These are phyloP conservation scores for Diutina rugosa DNA, from an alignment of 1,139 yeast species.

Conservation along the genomic window DNA sequence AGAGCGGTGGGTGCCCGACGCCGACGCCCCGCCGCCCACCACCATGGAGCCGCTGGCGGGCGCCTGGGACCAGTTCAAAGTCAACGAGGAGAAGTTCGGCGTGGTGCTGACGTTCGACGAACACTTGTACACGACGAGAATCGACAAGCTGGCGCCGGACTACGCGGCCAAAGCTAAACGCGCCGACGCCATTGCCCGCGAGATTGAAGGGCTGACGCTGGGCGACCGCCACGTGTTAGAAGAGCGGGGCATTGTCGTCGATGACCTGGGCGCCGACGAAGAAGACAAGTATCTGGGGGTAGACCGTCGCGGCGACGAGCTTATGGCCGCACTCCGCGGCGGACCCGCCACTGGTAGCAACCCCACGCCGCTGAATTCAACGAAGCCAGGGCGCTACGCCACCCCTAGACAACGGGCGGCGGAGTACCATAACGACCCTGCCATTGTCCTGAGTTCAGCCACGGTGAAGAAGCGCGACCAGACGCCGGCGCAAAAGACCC, in stretches of 20 bases:
- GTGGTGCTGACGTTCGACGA: slow-evolving; percentile 83
- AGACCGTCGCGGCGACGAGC: slow-evolving; percentile 40
- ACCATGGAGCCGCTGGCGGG: slow-evolving; percentile 24
- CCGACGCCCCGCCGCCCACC: slow-evolving; percentile 16
- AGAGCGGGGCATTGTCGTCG: slow-evolving; percentile 70
- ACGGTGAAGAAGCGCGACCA: background rate
- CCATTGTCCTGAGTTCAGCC: slow-evolving; percentile 49
- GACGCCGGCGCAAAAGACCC: slow-evolving; percentile 11
- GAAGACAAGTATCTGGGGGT: slow-evolving; percentile 97
- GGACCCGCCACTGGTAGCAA: slow-evolving; percentile 9
- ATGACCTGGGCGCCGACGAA: slow-evolving; percentile 83
- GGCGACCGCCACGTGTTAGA: slow-evolving; percentile 79
- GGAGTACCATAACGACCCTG: slow-evolving; percentile 61
- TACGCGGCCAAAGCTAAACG: slow-evolving; percentile 48
- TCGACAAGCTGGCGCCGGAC: slow-evolving; percentile 65
- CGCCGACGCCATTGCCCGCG: slow-evolving; percentile 73
- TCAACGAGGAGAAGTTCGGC: slow-evolving; percentile 79
- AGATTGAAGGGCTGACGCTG: slow-evolving; percentile 52
- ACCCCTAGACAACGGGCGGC: slow-evolving; percentile 62
- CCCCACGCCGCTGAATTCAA: slow-evolving; percentile 4
- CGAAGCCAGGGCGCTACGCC: slow-evolving; percentile 27
- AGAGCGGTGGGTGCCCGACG: slow-evolving; percentile 79
- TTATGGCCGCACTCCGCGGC: slow-evolving; percentile 37
- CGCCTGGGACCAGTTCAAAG: slow-evolving; percentile 92
- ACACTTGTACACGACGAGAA: slow-evolving; percentile 75